Conservation (phyloP, 2,329 filamentous ascomycete species). For the Septoria linicola region DNA sequence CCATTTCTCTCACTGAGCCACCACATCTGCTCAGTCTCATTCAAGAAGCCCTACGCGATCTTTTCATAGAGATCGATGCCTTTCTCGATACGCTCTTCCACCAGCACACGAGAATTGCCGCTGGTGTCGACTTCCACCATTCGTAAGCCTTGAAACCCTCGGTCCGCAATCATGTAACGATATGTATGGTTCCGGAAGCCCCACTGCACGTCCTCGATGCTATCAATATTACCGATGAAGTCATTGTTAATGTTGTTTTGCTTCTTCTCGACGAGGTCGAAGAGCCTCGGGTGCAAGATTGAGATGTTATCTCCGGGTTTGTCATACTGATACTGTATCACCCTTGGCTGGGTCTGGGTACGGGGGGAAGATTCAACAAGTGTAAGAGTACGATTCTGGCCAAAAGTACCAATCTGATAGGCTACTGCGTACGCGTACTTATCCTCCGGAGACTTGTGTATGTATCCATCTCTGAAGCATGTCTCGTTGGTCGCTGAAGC, state of each 20-base stretch:
- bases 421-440: constrained; percentile 14
- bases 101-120: constrained; percentile 1
- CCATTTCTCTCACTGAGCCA: constrained; percentile 15
- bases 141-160: background rate
- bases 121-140: constrained; percentile 11
- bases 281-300: constrained; percentile 4
- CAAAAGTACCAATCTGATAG: background rate
- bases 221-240: background rate
- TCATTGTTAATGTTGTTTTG: constrained; percentile 3
- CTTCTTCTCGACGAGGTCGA: constrained; percentile 13
- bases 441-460: constrained; percentile 4
- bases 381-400: constrained; percentile 7
- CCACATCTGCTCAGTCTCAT: constrained; percentile 12
- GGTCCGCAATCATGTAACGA: constrained; percentile 6
- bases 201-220: constrained; percentile 6
- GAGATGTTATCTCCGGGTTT: constrained; percentile 8
- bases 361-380: constrained; percentile 9
- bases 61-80: constrained; percentile 8
- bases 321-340: background rate
- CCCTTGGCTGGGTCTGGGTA: constrained; percentile 2
- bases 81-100: constrained; percentile 8
- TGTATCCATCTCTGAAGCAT: background rate
- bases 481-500: background rate
- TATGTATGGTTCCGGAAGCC: constrained; percentile 2
- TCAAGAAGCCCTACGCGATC: constrained; percentile 8